These are phyloP conservation scores for Mucor racemosus DNA, from an alignment of 371 early-diverging fungal genomes.

Conservation along the genomic window DNA sequence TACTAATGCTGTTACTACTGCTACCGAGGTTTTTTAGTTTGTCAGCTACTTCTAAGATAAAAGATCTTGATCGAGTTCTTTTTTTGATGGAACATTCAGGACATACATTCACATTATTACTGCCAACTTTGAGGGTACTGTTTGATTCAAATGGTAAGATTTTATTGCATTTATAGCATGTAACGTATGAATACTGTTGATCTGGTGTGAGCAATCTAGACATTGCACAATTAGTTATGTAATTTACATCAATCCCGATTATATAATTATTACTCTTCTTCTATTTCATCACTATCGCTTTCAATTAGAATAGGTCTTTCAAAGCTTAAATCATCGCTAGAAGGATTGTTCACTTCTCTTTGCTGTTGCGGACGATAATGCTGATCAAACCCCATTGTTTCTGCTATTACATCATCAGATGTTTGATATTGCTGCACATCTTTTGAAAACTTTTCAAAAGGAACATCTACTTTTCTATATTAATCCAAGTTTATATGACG, in stretches of 20 bases:
- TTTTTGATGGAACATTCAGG: conserved; percentile 13
- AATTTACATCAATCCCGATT: neutral
- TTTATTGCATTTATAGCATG: conserved; percentile 18
- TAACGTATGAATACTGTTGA: conserved; percentile 3
- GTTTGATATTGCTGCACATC: neutral
- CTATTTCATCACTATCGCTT: conserved; percentile 30
- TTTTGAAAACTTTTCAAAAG: conserved; percentile 14
- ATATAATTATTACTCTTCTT: conserved; percentile 20
- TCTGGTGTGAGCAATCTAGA: conserved; percentile 7
- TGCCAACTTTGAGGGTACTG: neutral
- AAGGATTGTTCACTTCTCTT: neutral
- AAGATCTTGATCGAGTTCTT: conserved; percentile 25
- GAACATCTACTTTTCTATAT: conserved; percentile 11
- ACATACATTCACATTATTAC: conserved; percentile 11
- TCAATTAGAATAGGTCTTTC: conserved; percentile 31
- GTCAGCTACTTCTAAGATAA: conserved; percentile 22
- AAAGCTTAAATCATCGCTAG: conserved; percentile 1
- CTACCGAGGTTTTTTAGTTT: conserved; percentile 27
- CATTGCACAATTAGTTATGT: neutral
- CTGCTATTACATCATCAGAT: neutral
- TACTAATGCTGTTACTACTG: neutral
- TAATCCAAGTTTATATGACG: neutral
- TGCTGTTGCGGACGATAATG: neutral
- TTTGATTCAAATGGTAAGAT: conserved; percentile 1
- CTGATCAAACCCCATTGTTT: neutral